A percentile compares a stretch with the other conserved stretches of the same genome.
phyloP scores from a whole-genome alignment of 495 filamentous ascomycete species.

The Cladorrhinum samala region DNA sequence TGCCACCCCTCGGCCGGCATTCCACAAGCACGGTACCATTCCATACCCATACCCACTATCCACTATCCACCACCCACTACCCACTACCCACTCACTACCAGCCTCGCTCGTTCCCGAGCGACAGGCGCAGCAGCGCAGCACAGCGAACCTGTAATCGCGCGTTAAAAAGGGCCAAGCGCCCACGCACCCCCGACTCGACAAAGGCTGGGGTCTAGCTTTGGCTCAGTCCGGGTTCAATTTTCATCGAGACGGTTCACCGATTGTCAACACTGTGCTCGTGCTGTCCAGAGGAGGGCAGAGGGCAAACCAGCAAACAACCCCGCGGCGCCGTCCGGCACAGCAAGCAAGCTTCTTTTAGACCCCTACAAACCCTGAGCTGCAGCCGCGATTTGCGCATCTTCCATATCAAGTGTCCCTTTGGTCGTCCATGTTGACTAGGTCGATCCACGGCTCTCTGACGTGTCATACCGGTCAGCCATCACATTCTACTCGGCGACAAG shows the following conservation, averaged over 20 bases:
- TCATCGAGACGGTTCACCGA: not conserved
- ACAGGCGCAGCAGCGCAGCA: slow-evolving; percentile 31
- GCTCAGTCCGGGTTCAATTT: slow-evolving; percentile 2
- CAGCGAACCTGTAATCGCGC: slow-evolving; percentile 34
- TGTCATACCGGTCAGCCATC: slow-evolving; percentile 19
- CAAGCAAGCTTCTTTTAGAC: not conserved
- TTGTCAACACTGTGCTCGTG: not conserved
- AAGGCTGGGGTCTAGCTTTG: slow-evolving; percentile 4
- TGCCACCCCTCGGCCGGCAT: no score
- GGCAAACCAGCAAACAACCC: not conserved
- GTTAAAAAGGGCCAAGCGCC: slow-evolving; percentile 32
- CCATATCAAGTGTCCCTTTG: no score
- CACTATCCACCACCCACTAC: not conserved
- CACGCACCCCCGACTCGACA: slow-evolving; percentile 6
- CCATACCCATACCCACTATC: not conserved
- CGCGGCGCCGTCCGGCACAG: not conserved
- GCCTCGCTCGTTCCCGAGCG: slow-evolving; percentile 17
- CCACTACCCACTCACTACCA: not conserved
- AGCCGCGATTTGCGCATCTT: slow-evolving; percentile 15
- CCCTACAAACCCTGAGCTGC: not conserved
- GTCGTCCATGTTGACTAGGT: not conserved
- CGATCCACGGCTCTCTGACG: slow-evolving; percentile 26
- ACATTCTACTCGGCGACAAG: no score
- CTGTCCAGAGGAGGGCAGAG: not conserved
- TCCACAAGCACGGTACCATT: not conserved